Evolutionary conservation across 2,329 filamentous ascomycete species (phyloP), one percentile per base, ranked within the genome.

Genomic region (Rhytidhysteron rufulum): DNA sequence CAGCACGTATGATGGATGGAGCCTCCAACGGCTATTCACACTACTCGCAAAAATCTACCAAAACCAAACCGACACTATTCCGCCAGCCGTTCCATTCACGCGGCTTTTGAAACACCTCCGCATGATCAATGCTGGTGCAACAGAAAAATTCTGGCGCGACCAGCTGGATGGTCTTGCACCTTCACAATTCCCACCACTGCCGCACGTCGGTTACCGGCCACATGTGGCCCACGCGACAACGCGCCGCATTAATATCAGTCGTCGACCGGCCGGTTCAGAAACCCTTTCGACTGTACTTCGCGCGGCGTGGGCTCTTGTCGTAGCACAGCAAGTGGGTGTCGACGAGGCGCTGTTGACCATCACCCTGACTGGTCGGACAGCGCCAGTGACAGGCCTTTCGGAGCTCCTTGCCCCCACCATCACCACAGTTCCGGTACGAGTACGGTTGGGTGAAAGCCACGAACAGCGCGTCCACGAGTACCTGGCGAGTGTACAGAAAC

Each of bases 331-430:
- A 47, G 70, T 76, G 3, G 75, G 75, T 1, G 67, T 67, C n/a
- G 66, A 74, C 16, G 68, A 71, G 8, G 71, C 81, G 6, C 70
- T 73, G 29, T 82, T 83, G 45, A 80, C 79, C 9, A 75, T 79
- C 62, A 80, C 78, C 0, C 63, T 82, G 3, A 79, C 77, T 0
- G 78, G 79, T 2, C 74, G 79, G 18, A 70, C 72, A 11, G 67
- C 70, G 39, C 44, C 69, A 1, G 57, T 75, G 0, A 50, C 62
- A 4, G 70, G 67, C 3, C 68, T 74, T 19, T 72, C 74, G 43
- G 63, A 76, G 43, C 79, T 82, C 34, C 73, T 79, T 43, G 79
- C 78, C 0, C 78, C 78, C 1, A 79, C 79, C 70, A 79, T 82
- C 47, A 75, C 77, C 2, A 82, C 79, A 0, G 70, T 82, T 2